phyloP scores from a whole-genome alignment of 352 stramenopile species.

The Phytophthora melonis region DNA sequence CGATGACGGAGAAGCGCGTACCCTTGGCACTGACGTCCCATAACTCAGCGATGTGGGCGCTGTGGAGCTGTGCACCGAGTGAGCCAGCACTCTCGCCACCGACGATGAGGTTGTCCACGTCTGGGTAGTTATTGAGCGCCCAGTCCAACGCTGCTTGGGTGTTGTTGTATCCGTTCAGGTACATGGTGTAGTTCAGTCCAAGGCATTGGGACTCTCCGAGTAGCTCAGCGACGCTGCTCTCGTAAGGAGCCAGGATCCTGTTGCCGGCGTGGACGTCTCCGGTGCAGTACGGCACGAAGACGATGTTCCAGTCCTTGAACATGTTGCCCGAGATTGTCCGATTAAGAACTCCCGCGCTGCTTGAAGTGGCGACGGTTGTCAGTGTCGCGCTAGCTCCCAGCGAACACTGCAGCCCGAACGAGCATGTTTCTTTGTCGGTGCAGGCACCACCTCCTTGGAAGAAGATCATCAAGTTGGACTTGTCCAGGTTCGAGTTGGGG shows the following conservation, averaged over 20 bases:
- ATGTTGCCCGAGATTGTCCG: slow-evolving; percentile 52
- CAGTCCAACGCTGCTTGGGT: slow-evolving; percentile 55
- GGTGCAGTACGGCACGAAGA: slow-evolving; percentile 73
- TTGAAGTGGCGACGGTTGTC: slow-evolving; percentile 40
- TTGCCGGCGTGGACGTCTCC: slow-evolving; percentile 65
- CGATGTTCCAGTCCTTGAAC: slow-evolving; percentile 76
- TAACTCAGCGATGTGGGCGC: slow-evolving; percentile 44
- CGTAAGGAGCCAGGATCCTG: slow-evolving; percentile 14
- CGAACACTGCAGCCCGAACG: slow-evolving; percentile 59
- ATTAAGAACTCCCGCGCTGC: slow-evolving; percentile 58
- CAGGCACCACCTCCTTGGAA: slow-evolving; percentile 68
- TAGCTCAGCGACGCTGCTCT: slow-evolving; percentile 37
- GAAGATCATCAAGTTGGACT: slow-evolving; percentile 65
- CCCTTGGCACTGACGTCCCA: slow-evolving; percentile 52
- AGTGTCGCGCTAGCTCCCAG: slow-evolving; percentile 43
- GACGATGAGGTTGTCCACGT: slow-evolving; percentile 57
- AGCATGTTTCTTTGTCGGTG: slow-evolving; percentile 57
- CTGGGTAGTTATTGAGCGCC: slow-evolving; percentile 60
- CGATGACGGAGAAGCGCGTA: slow-evolving; percentile 53
- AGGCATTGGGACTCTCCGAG: slow-evolving; percentile 43
- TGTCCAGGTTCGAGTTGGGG: slow-evolving; percentile 43
- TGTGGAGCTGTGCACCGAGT: slow-evolving; percentile 52
- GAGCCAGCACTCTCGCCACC: slow-evolving; percentile 58
- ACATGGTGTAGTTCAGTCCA: slow-evolving; percentile 44
- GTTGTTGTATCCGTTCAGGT: slow-evolving; percentile 71